Base-by-base conservation (phyloP, 2,329 filamentous ascomycete genomes). In the Ceratocystis alfenasii region DNA sequence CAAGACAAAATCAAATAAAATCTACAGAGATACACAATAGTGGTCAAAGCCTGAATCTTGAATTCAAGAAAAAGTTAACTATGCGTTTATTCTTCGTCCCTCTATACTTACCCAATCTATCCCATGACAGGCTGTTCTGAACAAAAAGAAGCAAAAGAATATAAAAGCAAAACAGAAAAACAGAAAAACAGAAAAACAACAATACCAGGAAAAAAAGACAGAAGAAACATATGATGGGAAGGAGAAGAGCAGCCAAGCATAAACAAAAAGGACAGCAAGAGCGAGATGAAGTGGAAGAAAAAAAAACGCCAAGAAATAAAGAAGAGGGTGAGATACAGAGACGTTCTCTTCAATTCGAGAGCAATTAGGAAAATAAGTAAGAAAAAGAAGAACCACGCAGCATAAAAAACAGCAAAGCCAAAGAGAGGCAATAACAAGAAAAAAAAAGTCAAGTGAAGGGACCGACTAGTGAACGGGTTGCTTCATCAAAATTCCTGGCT, bases 401-500 rank as follows among this genome's bases (percentile, higher is more conserved):
- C 28, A 59, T 28, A n/a, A 60, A 36, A 57, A 62, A 63, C 50
- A 53, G 48, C 45, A 10, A 69, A 69, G n/a, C 63, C 63, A 63
- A 69, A 69, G 68, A 66, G 66, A 67, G 67, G 70, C 65, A 62
- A 60, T 63, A 68, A 67, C 36, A 50, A 48, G 55, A 65, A 66
- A 62, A n/a, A 66, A 62, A 20, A 53, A 41, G 20, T 12, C 7
- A 64, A 50, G 63, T 20, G n/a, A 67, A 53, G 28, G n/a, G 12
- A 5, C 55, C 36, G 17, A 17, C 55, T 59, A 8, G 17, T 59
- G 28, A 12, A 15, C 55, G 25, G 20, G 2, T 33, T 28, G 25
- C 55, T 59, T 59, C 30, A 59, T 57, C 12, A 28, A 30, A 33
- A 59, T 6, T 2, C 55, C 30, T 6, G 22, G 28, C 33, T n/a